Percentiles rank a stretch among this genome's conserved stretches.
Evolutionary conservation across 164 flowering plant species (phyloP).

Genomic region (Umbellularia californica): DNA sequence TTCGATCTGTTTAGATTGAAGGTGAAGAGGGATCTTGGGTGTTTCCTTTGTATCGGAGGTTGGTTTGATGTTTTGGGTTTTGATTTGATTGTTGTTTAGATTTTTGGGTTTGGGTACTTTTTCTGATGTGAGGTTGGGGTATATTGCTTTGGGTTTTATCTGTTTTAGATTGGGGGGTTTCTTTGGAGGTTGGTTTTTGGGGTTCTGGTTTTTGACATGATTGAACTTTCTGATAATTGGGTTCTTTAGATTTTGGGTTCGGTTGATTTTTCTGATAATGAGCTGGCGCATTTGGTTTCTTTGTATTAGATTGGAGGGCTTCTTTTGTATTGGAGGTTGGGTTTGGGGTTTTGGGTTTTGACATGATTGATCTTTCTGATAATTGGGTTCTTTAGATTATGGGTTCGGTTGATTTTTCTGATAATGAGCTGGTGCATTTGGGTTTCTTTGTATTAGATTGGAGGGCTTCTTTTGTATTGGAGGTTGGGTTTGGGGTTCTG

Average conservation of each 20-base stretch:
- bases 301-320: background rate
- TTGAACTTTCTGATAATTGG: background rate
- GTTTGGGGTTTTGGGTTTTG: background rate
- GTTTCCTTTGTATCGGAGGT: background rate
- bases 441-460: too few species aligned
- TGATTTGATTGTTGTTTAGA: background rate
- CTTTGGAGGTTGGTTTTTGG: background rate
- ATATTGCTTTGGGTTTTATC: background rate
- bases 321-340: background rate
- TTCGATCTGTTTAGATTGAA: slow-evolving; percentile 5
- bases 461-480: too few species aligned
- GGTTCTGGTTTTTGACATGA: background rate
- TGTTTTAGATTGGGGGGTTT: background rate
- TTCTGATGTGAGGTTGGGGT: background rate
- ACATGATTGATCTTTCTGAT: background rate
- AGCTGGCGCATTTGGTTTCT: background rate
- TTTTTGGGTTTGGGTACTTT: background rate
- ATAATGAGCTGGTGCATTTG: background rate
- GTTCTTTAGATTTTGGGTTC: background rate
- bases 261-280: background rate
- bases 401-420: background rate
- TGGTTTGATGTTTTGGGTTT: background rate
- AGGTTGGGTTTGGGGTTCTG: too few species aligned
- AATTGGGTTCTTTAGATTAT: background rate
- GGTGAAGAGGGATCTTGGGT: background rate